These are phyloP conservation scores for Bimuria novae-zelandiae DNA, from an alignment of 2,329 filamentous ascomycete species.

Conservation along the genomic window DNA sequence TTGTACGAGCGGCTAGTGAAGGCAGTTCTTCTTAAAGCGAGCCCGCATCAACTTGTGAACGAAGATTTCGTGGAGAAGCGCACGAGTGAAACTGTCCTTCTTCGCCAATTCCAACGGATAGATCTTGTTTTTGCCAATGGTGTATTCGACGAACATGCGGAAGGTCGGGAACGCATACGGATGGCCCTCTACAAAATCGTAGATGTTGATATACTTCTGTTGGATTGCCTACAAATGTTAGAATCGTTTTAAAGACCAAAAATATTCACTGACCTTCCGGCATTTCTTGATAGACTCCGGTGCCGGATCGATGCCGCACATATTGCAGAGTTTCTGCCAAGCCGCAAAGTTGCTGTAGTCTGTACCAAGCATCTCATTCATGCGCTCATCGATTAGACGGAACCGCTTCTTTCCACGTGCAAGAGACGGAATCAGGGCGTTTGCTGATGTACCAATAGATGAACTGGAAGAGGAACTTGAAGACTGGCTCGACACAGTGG, in stretches of 20 bases:
- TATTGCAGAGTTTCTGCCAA: constrained; percentile 33
- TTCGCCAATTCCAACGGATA: not conserved
- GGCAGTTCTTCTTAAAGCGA: too few species aligned
- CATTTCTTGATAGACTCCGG: constrained; percentile 30
- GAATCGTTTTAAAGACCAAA: too few species aligned
- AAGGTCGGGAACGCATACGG: not conserved
- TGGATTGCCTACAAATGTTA: not conserved
- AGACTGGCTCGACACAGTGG: too few species aligned
- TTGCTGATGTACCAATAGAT: too few species aligned
- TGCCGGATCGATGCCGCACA: constrained; percentile 24
- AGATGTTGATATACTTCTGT: not conserved
- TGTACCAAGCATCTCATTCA: constrained; percentile 18
- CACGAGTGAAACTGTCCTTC: not conserved
- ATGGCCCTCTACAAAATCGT: not conserved
- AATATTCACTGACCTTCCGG: constrained; percentile 24
- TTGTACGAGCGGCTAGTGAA: too few species aligned
- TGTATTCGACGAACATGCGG: not conserved
- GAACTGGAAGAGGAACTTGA: too few species aligned
- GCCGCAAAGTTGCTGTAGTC: constrained; percentile 20
- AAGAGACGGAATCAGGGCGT: too few species aligned
- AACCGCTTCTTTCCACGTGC: not conserved
- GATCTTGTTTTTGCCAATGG: not conserved
- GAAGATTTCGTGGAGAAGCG: not conserved
- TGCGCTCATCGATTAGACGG: not conserved
- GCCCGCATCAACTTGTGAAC: too few species aligned